Evolutionary conservation across 192 early-diverging fungal genomes (phyloP), one percentile per base, ranked within the genome.

Genomic region (Gonapodya sp.): DNA sequence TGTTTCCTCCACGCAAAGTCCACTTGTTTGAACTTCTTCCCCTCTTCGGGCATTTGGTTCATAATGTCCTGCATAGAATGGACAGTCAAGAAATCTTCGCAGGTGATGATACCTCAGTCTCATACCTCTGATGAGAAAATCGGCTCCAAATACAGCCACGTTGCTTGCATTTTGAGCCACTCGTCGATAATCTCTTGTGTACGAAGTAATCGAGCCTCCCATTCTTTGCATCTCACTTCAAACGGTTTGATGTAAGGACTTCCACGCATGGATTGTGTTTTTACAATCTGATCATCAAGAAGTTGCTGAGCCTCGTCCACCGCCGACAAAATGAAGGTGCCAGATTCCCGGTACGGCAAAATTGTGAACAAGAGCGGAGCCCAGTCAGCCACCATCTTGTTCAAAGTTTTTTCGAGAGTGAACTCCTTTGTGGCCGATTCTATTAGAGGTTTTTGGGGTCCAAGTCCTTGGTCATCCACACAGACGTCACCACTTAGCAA

Each of bases 31-130:
- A 91, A 91, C 78, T 87, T 91, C 78, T 85, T 85, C 1, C 90
- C 90, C 84, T 91, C 90, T 78, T 89, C 89, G 1, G 90, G 90
- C 90, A 91, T 91, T 83, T 91, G 90, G 73, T 91, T 89, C 90
- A 91, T 91, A 81, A 91, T 91, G 79, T 91, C 90, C 79, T 64
- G 46, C n/a, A n/a, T n/a, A 64, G 8, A 24, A 64, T 64, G 46
- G 8, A 64, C 46, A 8, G 24, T 24, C 46, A 64, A 8, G 24
- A 64, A 64, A 64, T 16, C 24, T 16, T 16, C 24, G 46, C 8
- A 24, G 8, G 8, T 64, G 46, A 64, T 16, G 24, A 64, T 8
- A 16, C 46, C 46, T 24, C 8, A 64, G 46, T 64, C 8, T 64
- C 24, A 16, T 64, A 64, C 46, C 46, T 91, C 90, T 1, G 86